Base-by-base conservation (phyloP, 805 yeast species). In the Saccharomycopsis sp. region DNA sequence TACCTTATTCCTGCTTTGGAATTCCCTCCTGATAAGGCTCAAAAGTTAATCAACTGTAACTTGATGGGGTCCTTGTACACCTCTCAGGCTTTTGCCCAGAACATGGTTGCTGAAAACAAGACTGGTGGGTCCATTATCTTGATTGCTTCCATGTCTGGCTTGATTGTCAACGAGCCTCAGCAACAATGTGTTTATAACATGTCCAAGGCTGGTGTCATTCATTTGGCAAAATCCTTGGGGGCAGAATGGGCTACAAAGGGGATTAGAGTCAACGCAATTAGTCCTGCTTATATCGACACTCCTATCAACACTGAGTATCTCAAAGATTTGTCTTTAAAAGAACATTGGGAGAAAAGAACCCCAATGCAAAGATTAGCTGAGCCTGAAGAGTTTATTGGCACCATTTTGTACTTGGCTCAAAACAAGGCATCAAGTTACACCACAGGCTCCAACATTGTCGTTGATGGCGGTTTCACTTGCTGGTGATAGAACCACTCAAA, bases 361-460 rank as follows among this genome's bases (percentile, higher is more conserved):
- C 94, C 94, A 54, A 69, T 77, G 75, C 74, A 74, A 55, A 74
- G 94, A 65, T 77, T 84, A 82, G 88, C 94, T 30, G 85, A 79
- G 53, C 89, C 92, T 48, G 70, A 76, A 56, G 94, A 83, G 62
- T 80, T 82, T 56, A 80, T 80, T 30, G 94, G 94, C 30, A 69
- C 84, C 26, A 68, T 80, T 43, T 63, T 84, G 48, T 84, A 80
- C 67, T 68, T 83, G 65, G 77, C 88, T 19, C 71, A 82, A 29
- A 73, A 74, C 43, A 52, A 73, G 36, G 92, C 89, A 6, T 72
- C 83, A 27, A 68, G 80, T 15, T 84, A 83, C 68, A 81, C 89
- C 44, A 83, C 94, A 12, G 94, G 94, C 54, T 79, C 81, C 58
- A 82, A 83, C 61, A 61, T 84, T 61, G 75, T 80, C 22, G 89